These are phyloP conservation scores for Puccinia horiana DNA, from an alignment of 1,284 basidiomycete genomes.

Conservation along the genomic window DNA sequence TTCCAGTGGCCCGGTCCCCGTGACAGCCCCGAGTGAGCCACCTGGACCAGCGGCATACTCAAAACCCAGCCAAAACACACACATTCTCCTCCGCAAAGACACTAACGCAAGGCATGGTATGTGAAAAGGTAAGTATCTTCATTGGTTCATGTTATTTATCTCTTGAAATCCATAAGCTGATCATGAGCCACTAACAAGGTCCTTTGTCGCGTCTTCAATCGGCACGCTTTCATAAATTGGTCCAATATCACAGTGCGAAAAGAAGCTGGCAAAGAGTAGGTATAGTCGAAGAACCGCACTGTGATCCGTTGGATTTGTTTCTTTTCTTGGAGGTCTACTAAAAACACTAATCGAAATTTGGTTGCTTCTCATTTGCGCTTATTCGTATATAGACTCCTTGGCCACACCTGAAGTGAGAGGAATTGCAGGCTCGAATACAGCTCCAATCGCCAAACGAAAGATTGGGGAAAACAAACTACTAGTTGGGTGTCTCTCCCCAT, in stretches of 20 bases:
- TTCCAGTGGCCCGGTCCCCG: no score
- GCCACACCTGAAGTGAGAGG: conserved; percentile 49
- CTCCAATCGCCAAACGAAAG: conserved; percentile 5
- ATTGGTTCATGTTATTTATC: neutral
- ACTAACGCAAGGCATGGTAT: conserved; percentile 21
- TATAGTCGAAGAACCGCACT: neutral
- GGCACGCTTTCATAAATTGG: no score
- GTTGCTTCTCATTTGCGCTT: neutral
- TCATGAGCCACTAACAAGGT: neutral
- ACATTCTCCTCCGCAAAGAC: neutral
- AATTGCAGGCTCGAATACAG: conserved; percentile 32
- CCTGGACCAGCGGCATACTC: no score
- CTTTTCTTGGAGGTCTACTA: neutral
- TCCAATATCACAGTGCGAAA: conserved; percentile 10
- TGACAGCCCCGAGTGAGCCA: no score
- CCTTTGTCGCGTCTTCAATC: neutral
- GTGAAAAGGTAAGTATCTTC: conserved; percentile 36
- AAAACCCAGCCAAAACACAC: no score
- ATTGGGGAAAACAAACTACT: conserved; percentile 49
- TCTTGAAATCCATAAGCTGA: neutral
- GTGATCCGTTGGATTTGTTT: neutral
- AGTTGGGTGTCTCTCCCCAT: conserved; percentile 22
- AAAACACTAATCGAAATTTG: no score
- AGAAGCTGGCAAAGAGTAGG: conserved; percentile 32
- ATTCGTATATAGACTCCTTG: conserved; percentile 15